Evolutionary conservation across 2,329 filamentous ascomycete species (phyloP).

Genomic region (Diaporthe citriasiana): DNA sequence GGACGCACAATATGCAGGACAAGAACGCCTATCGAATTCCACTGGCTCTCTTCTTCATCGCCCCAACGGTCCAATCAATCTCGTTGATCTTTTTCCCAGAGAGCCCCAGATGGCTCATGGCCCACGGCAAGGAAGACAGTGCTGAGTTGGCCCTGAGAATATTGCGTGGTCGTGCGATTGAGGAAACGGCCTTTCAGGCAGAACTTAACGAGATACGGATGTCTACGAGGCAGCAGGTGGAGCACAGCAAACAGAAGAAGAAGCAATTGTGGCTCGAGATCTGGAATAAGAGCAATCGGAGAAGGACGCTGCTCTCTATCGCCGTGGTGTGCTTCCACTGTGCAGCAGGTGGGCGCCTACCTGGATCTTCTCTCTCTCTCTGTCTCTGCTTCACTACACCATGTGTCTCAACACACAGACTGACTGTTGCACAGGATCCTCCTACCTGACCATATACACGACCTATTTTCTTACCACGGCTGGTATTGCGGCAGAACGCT

Average conservation of each 20-base stretch:
- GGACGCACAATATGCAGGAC: slow-evolving; percentile 44
- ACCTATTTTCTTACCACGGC: slow-evolving; percentile 53
- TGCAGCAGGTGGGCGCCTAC: slow-evolving; percentile 47
- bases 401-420: background rate
- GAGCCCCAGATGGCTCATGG: slow-evolving; percentile 56
- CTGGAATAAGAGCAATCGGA: slow-evolving; percentile 50
- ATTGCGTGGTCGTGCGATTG: slow-evolving; percentile 43
- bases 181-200: slow-evolving; percentile 2
- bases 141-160: slow-evolving; percentile 48
- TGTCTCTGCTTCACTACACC: background rate
- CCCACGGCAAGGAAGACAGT: slow-evolving; percentile 52
- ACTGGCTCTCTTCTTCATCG: slow-evolving; percentile 51
- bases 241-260: slow-evolving; percentile 47
- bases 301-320: slow-evolving; percentile 50
- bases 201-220: slow-evolving; percentile 11
- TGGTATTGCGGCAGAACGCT: slow-evolving; percentile 48
- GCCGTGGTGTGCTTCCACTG: slow-evolving; percentile 52
- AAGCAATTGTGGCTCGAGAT: slow-evolving; percentile 52
- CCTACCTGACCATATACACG: slow-evolving; percentile 51
- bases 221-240: slow-evolving; percentile 42
- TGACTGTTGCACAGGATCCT: slow-evolving; percentile 46
- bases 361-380: too few relatives aligned
- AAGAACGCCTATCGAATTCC: slow-evolving; percentile 45
- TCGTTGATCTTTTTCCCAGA: slow-evolving; percentile 55
- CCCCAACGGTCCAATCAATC: slow-evolving; percentile 50